Evolutionary conservation across 257 asterid genomes (phyloP).

Genomic region (Agastache rugosa): DNA sequence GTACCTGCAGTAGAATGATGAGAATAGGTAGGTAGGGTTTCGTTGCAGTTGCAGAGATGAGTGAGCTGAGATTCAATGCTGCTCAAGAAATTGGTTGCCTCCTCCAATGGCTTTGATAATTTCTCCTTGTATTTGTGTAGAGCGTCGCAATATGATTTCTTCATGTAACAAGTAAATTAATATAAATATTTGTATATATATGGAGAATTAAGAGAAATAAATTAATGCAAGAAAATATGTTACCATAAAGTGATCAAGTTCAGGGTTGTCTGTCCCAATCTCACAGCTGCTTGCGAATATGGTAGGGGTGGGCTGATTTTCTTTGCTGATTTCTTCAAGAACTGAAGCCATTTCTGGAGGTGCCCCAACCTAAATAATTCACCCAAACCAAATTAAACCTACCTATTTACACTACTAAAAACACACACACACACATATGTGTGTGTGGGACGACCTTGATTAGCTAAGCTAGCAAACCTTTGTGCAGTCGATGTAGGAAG

Average conservation of each 20-base stretch:
- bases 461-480: conserved; percentile 64
- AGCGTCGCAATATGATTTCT: conserved; percentile 78
- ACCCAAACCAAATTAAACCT: conserved; percentile 2
- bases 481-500: conserved; percentile 74
- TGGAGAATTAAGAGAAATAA: too few relatives aligned
- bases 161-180: too few relatives aligned
- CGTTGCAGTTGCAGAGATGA: conserved; percentile 70
- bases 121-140: conserved; percentile 69
- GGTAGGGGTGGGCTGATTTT: conserved; percentile 31
- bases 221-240: neutral
- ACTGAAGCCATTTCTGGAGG: conserved; percentile 67
- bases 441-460: neutral
- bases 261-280: conserved; percentile 74
- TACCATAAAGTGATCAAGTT: conserved; percentile 88
- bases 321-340: conserved; percentile 75
- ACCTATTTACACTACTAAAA: neutral
- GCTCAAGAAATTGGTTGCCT: conserved; percentile 75
- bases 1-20: conserved; percentile 19
- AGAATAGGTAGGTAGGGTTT: conserved; percentile 50
- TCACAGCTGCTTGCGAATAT: conserved; percentile 20
- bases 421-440: neutral
- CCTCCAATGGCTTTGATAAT: conserved; percentile 74
- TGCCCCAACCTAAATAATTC: conserved; percentile 90
- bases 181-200: too few relatives aligned
- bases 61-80: conserved; percentile 67